Evolutionary conservation across 73 alveolate species (phyloP).

Genomic region (Stentor coeruleus): DNA sequence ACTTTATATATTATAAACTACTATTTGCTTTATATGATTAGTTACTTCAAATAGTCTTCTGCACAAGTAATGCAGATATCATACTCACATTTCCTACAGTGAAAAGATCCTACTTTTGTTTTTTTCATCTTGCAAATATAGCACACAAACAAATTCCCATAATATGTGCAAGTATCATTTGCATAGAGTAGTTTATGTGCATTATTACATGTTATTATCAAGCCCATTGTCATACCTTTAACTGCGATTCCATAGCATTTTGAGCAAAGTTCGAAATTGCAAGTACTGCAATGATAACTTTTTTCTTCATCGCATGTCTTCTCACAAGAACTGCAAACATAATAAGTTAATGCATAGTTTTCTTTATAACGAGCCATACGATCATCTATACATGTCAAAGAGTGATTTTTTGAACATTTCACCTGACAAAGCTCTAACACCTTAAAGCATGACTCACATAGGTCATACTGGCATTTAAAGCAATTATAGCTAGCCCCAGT

Average conservation of each 20-base stretch:
- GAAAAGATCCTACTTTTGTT: background rate
- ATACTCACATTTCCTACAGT: background rate
- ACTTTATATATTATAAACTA: too few relatives aligned
- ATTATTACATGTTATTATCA: background rate
- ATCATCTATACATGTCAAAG: background rate
- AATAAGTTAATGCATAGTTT: too few relatives aligned
- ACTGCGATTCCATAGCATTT: background rate
- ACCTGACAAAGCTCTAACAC: background rate
- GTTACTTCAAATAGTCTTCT: too few relatives aligned
- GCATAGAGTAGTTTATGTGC: background rate
- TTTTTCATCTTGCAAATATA: background rate
- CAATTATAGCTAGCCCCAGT: too few relatives aligned
- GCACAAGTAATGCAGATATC: background rate
- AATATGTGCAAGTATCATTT: background rate
- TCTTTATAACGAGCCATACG: background rate
- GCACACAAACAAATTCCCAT: background rate
- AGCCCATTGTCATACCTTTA: background rate
- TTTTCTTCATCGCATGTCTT: background rate
- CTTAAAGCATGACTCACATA: too few relatives aligned
- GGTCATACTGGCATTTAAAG: too few relatives aligned
- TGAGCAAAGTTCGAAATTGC: background rate
- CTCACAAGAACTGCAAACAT: background rate
- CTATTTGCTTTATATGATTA: too few relatives aligned
- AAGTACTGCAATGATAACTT: background rate
- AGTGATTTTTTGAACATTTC: background rate